Evolutionary conservation across 352 stramenopile genomes (phyloP), one percentile per base, ranked within the genome.

Genomic region (Pythium rishiriense): DNA sequence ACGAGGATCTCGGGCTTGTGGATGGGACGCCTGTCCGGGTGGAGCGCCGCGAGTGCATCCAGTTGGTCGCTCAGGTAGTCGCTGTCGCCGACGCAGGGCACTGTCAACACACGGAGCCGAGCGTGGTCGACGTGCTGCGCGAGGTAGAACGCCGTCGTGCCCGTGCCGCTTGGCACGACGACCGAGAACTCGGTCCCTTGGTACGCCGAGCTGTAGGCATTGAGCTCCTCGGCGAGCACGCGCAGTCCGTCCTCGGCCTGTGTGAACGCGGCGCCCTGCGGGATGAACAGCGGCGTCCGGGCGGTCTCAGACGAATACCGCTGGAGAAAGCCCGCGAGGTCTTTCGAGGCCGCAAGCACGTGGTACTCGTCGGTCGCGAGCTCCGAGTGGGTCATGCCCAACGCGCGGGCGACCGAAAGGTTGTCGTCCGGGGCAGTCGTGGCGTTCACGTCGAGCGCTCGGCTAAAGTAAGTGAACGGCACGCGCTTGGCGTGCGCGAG

Each of bases 381-480:
- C 55, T 77, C 55, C 10, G 90, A 69, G 60, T 93, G 83, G 8
- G 62, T 69, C 87, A 96, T 96, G 0, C 87, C 85, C 6, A 94
- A 64, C 11, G 39, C 41, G 48, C 58, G 67, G 7, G 85, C 79
- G 6, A 70, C 22, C 1, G 62, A 56, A 9, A 93, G 47, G 47
- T 96, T 96, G 9, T 75, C 72, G 25, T 53, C 45, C 12, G 9
- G 15, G 0, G 12, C 12, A n/a, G 42, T 25, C 0, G 5, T 19
- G 7, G 15, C 42, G 51, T 39, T 74, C 21, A 66, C 19, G 12
- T 74, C 51, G 22, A 91, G 35, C 7, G 62, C 60, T 25, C 83
- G 79, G 66, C 78, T 90, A 43, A 94, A 93, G 57, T 96, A 96
- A n/a, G 82, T 92, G 70, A 96, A 96, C 15, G 87, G 85, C 24